These are phyloP conservation scores for Mycena metata DNA, from an alignment of 768 basidiomycete species.

Conservation along the genomic window DNA sequence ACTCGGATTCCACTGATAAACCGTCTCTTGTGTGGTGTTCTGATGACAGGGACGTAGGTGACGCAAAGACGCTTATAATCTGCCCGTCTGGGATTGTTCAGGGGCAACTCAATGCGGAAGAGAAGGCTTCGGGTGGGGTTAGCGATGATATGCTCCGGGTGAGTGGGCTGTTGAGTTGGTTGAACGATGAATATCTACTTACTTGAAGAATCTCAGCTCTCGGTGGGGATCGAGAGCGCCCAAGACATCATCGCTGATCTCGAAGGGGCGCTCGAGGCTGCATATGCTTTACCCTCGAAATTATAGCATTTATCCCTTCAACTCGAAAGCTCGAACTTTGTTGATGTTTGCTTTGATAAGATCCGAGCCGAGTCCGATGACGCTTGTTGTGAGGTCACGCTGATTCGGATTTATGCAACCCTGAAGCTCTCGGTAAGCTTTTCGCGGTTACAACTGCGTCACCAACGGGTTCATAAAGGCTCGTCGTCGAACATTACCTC, in stretches of 20 bases:
- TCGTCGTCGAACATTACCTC: too few relatives aligned
- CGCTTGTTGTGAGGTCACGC: too few relatives aligned
- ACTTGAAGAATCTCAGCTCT: constrained; percentile 47
- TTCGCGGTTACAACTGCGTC: too few relatives aligned
- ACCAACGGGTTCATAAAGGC: too few relatives aligned
- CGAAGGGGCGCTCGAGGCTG: constrained; percentile 45
- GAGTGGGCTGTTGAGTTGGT: constrained; percentile 33
- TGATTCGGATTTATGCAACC: too few relatives aligned
- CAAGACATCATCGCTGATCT: constrained; percentile 57
- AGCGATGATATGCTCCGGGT: constrained; percentile 80
- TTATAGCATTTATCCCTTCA: too few relatives aligned
- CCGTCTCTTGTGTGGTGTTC: not conserved
- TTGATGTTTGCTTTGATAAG: too few relatives aligned
- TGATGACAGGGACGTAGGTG: too few relatives aligned
- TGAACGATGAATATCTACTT: not conserved
- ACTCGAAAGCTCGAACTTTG: too few relatives aligned
- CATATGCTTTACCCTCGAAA: constrained; percentile 2
- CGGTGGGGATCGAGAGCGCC: constrained; percentile 53
- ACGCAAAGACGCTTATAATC: constrained; percentile 59
- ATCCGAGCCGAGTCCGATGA: too few relatives aligned
- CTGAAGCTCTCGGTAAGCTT: too few relatives aligned
- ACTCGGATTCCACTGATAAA: too few relatives aligned
- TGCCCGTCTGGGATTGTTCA: constrained; percentile 81
- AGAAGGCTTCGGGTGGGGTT: constrained; percentile 74
- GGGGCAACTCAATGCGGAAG: constrained; percentile 72